phyloP scores from a whole-genome alignment of 148 eudicot species.

The Rhododendron ferrugineum region DNA sequence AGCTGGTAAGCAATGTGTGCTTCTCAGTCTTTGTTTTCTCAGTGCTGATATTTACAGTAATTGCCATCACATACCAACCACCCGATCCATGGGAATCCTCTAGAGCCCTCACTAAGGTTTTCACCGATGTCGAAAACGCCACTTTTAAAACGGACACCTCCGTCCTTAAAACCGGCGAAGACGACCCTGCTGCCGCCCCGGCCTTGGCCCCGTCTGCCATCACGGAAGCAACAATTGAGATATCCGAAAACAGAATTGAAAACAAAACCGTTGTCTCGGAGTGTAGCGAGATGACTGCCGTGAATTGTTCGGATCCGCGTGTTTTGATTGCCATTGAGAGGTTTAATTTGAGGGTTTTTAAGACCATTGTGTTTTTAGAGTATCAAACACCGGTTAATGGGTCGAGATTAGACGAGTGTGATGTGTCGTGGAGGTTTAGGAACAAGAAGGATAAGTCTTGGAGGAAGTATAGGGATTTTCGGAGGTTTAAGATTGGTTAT shows the following conservation, averaged over 20 bases:
- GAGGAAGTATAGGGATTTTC: conserved; percentile 84
- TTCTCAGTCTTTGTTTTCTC: conserved; percentile 85
- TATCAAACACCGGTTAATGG: conserved; percentile 72
- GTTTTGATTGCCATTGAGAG: conserved; percentile 64
- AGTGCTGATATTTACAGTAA: conserved; percentile 66
- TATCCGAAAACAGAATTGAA: conserved; percentile 36
- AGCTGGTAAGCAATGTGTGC: conserved; percentile 82
- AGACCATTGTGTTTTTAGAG: conserved; percentile 62
- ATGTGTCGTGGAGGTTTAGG: conserved; percentile 87
- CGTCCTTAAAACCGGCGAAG: conserved; percentile 81
- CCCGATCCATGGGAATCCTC: conserved; percentile 98
- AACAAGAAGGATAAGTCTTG: conserved; percentile 88
- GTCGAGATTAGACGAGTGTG: conserved; percentile 62
- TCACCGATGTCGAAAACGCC: conserved; percentile 64
- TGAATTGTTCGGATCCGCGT: conserved; percentile 81
- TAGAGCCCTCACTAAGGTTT: conserved; percentile 68
- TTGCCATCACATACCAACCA: conserved; percentile 90
- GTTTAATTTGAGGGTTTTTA: conserved; percentile 64
- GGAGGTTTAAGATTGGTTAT: conserved; percentile 70
- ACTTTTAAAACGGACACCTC: conserved; percentile 82
- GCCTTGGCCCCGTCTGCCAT: conserved; percentile 30
- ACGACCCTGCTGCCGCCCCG: conserved; percentile 35
- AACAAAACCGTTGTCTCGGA: conserved; percentile 28
- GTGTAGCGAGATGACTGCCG: conserved; percentile 37
- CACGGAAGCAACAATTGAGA: conserved; percentile 46